phyloP scores from a whole-genome alignment of 768 basidiomycete species.

The Artomyces pyxidatus region DNA sequence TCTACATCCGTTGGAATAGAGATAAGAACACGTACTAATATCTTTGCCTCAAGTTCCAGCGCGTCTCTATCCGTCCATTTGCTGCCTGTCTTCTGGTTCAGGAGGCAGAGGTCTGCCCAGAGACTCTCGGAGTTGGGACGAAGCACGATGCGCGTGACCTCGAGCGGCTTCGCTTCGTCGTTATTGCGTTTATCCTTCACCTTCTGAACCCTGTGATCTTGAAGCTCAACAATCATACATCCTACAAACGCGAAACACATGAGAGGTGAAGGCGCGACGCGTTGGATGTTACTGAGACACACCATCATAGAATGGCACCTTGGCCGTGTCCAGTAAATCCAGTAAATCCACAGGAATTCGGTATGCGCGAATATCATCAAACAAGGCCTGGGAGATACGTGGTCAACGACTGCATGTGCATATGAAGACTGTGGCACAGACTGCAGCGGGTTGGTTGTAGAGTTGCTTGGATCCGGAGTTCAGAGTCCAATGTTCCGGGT shows the following conservation, averaged over 20 bases:
- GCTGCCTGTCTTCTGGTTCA: conserved; percentile 48
- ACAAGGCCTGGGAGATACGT: conserved; percentile 44
- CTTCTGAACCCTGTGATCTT: conserved; percentile 63
- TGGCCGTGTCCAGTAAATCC: conserved; percentile 66
- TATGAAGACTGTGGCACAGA: conserved; percentile 18
- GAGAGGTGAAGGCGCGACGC: background rate
- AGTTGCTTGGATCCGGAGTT: conserved; percentile 77
- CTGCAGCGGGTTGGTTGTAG: conserved; percentile 71
- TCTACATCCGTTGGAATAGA: background rate
- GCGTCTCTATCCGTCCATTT: conserved; percentile 69
- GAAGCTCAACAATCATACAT: conserved; percentile 77
- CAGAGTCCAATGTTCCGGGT: conserved; percentile 75
- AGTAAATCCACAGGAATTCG: conserved; percentile 83
- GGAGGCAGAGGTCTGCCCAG: conserved; percentile 69
- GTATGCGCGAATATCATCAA: conserved; percentile 78
- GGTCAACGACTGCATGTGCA: background rate
- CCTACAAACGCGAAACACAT: conserved; percentile 33
- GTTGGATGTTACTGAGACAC: conserved; percentile 15
- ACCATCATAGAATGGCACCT: conserved; percentile 83
- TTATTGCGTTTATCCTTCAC: conserved; percentile 51
- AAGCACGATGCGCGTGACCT: conserved; percentile 59
- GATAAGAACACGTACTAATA: conserved; percentile 46
- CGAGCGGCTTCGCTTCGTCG: conserved; percentile 17
- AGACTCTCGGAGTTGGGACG: conserved; percentile 72
- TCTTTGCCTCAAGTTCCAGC: conserved; percentile 63